Evolutionary conservation across 2,329 filamentous ascomycete genomes (phyloP).

Genomic region (Penicillium oxalicum): DNA sequence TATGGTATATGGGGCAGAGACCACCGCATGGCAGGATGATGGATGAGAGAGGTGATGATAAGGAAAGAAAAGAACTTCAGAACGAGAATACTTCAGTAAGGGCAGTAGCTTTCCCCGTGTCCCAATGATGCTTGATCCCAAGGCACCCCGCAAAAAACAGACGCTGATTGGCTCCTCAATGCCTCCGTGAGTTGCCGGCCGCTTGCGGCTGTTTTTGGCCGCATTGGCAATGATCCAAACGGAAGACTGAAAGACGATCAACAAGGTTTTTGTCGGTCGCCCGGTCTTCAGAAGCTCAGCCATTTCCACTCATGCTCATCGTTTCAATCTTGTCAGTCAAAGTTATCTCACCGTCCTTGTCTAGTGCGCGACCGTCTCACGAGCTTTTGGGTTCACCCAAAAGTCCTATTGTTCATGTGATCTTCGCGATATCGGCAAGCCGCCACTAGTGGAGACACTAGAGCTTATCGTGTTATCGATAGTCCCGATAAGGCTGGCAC

Average conservation of each 20-base stretch:
- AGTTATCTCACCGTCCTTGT: no score
- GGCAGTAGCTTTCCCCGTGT: neutral
- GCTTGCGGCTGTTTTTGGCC: conserved; percentile 5
- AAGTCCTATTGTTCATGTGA: no score
- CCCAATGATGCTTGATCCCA: conserved; percentile 9
- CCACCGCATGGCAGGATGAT: conserved; percentile 23
- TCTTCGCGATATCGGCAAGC: no score
- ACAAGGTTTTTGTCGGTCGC: no score
- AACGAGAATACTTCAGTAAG: neutral
- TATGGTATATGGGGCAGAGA: conserved; percentile 33
- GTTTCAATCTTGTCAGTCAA: no score
- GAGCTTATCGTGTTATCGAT: neutral
- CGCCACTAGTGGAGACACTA: no score
- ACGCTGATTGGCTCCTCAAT: conserved; percentile 9
- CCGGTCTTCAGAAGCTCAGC: no score
- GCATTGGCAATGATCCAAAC: neutral
- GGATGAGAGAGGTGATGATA: conserved; percentile 4
- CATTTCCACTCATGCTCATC: no score
- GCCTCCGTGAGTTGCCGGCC: conserved; percentile 19
- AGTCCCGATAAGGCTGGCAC: neutral
- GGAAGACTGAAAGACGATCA: neutral
- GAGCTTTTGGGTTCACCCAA: no score
- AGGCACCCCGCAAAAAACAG: conserved; percentile 5
- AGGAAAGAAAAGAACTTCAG: conserved; percentile 1
- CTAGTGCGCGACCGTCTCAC: no score